Evolutionary conservation across 805 yeast species (phyloP).

Genomic region (Blastobotrys terrestris): DNA sequence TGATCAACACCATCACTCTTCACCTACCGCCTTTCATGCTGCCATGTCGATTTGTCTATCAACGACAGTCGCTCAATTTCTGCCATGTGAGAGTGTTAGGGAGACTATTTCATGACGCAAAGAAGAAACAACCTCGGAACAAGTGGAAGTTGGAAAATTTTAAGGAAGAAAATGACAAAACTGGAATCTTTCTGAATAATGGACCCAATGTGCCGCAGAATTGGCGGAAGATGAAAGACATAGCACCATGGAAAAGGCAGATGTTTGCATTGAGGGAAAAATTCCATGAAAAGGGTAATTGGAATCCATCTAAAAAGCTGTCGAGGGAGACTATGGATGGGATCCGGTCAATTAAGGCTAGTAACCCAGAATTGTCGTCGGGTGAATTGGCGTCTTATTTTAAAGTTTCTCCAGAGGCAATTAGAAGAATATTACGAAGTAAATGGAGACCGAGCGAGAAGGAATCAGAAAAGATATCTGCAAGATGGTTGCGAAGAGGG

Average conservation of each 20-base stretch:
- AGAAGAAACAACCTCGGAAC: neutral
- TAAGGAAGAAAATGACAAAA: neutral
- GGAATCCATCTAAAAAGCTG: conserved; percentile 65
- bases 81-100: neutral
- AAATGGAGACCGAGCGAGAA: conserved; percentile 63
- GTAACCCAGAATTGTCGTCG: conserved; percentile 54
- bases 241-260: conserved; percentile 69
- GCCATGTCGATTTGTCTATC: neutral
- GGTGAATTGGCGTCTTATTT: conserved; percentile 57
- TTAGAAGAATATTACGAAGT: conserved; percentile 71
- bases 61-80: neutral
- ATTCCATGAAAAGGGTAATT: conserved; percentile 43
- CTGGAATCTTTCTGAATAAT: conserved; percentile 12
- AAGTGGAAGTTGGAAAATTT: neutral
- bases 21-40: neutral
- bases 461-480: conserved; percentile 41
- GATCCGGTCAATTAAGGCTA: conserved; percentile 47
- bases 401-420: conserved; percentile 72
- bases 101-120: neutral
- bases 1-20: neutral
- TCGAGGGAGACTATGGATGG: conserved; percentile 65
- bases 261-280: conserved; percentile 58
- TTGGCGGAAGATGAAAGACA: conserved; percentile 38
- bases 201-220: conserved; percentile 37
- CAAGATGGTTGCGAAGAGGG: conserved; percentile 52